Evolutionary conservation across 441 rosid species (phyloP).

Genomic region (Eugenia klotzschiana): DNA sequence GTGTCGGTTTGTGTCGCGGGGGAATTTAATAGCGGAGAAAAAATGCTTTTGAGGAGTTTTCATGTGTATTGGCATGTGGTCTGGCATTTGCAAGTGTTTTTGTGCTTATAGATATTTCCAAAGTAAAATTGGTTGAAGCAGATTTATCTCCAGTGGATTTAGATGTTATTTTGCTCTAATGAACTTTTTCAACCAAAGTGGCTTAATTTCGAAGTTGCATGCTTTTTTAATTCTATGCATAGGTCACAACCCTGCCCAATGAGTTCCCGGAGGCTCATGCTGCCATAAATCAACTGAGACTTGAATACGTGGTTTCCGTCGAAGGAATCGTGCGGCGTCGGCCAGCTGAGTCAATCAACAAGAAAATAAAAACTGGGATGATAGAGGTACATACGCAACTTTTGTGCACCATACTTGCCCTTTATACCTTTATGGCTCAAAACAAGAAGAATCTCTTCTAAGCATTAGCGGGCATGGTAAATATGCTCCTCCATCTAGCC

Average conservation of each 20-base stretch:
- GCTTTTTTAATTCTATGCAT: not conserved
- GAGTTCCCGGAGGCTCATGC: slow-evolving; percentile 79
- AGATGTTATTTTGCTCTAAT: not conserved
- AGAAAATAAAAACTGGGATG: slow-evolving; percentile 78
- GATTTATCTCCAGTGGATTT: not conserved
- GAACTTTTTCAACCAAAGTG: not conserved
- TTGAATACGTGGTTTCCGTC: slow-evolving; percentile 71
- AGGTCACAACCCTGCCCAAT: slow-evolving; percentile 69
- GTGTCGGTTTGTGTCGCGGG: not conserved
- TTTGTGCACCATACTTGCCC: not conserved
- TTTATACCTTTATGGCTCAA: not conserved
- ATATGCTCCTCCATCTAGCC: not conserved
- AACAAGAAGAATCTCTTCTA: not conserved
- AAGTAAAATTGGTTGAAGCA: not conserved
- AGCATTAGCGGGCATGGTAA: not conserved
- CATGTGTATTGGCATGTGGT: not conserved
- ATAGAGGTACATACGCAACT: slow-evolving; percentile 40
- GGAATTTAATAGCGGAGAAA: not conserved
- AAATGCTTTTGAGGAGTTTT: not conserved
- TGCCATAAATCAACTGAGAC: slow-evolving; percentile 53
- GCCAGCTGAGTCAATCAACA: slow-evolving; percentile 66
- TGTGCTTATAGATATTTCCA: not conserved
- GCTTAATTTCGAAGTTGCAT: not conserved
- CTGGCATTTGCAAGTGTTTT: not conserved
- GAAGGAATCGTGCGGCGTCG: slow-evolving; percentile 71